Evolutionary conservation across 2,329 filamentous ascomycete genomes (phyloP), one percentile per base, ranked within the genome.

Genomic region (Paecilomyces fulvus): DNA sequence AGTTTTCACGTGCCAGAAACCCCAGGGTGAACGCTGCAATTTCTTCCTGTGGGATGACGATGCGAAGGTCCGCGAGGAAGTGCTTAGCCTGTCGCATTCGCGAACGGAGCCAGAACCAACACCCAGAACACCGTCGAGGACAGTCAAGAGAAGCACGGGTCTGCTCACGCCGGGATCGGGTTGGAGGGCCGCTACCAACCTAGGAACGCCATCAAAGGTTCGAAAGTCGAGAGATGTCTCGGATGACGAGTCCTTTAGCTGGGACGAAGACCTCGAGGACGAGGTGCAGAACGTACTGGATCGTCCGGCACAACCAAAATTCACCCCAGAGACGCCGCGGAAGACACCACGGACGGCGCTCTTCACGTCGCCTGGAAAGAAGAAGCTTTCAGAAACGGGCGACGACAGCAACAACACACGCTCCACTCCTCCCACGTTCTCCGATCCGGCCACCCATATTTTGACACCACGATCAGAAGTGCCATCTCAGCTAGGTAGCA

Each of bases 41-140:
- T 85, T 86, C 72, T 86, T 85, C 56, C 73, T 86, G 0, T 86
- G 83, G 83, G 76, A 79, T 12, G 77, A 80, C 55, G 80, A 84
- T 55, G 83, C 83, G 12, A 75, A 80, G 60, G 60, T 71, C n/a
- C 73, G 83, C 20, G 80, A 82, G 65, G 76, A 78, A 57, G 69
- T 68, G 10, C 75, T 75, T 21, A 68, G 83, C 5, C 64, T 80
- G 58, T 75, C 70, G 59, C 81, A 80, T 60, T 76, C 78, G 23
- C 70, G 73, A 54, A 77, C 74, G 2, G 80, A 83, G 61, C 68
- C 73, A 3, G 56, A 61, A 12, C 54, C 58, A 7, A 56, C 61
- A 9, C 59, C 64, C 2, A 64, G 64, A 52, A 67, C 68, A 20
- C 70, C 65, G 9, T 60, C 60, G 7, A 63, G 63, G 50, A 37